These are phyloP conservation scores for Rosa hybrid DNA, from an alignment of 331 rosid species.

Conservation along the genomic window DNA sequence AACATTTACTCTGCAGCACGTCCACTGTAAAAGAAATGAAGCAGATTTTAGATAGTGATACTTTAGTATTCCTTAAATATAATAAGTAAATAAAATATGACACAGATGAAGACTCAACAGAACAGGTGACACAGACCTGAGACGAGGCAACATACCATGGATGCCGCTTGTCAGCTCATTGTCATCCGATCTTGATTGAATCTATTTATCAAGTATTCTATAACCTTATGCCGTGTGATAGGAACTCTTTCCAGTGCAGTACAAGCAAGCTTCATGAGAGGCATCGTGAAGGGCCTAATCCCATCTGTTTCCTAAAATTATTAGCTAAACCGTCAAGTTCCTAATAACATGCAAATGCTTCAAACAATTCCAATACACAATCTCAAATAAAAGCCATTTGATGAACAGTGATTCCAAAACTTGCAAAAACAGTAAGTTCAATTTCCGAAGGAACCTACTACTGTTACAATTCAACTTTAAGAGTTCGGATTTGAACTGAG, in stretches of 20 bases:
- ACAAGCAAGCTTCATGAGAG: constrained; percentile 93
- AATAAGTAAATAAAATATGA: neutral
- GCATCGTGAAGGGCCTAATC: constrained; percentile 94
- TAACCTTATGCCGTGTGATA: constrained; percentile 68
- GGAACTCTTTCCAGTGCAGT: constrained; percentile 95
- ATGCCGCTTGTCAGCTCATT: constrained; percentile 58
- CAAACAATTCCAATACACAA: neutral
- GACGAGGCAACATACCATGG: constrained; percentile 53
- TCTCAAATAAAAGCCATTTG: neutral
- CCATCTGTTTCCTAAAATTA: constrained; percentile 74
- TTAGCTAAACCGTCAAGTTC: constrained; percentile 21
- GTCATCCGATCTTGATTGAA: constrained; percentile 80
- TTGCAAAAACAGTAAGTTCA: neutral
- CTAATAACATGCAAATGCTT: neutral
- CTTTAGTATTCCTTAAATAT: neutral
- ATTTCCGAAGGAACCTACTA: too few species aligned
- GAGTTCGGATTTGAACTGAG: neutral
- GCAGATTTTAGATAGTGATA: neutral
- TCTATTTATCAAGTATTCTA: constrained; percentile 72
- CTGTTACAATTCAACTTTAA: neutral
- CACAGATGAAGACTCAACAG: neutral
- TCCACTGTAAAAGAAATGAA: neutral
- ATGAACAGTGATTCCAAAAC: neutral
- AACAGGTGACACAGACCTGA: neutral
- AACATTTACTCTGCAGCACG: neutral